Conservation (phyloP, 2,329 filamentous ascomycete genomes). For the Colletotrichum lindemuthianum region DNA sequence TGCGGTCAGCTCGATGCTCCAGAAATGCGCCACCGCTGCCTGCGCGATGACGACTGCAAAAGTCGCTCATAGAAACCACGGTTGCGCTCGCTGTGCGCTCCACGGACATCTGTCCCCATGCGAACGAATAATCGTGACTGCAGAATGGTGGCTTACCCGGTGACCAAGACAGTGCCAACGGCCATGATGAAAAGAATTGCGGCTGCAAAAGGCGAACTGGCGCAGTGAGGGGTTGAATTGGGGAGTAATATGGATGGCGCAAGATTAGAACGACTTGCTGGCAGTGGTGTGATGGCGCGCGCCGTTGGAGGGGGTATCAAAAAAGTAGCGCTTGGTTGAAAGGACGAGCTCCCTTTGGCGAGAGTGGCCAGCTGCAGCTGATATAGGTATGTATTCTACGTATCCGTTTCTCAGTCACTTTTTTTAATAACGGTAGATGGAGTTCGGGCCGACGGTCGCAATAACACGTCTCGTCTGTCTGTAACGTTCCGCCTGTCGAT, state of each 20-base stretch:
- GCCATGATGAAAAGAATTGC: constrained; percentile 66
- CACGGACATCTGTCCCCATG: too few relatives aligned
- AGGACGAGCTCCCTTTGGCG: not conserved
- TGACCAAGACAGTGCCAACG: constrained; percentile 88
- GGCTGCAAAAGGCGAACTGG: constrained; percentile 22
- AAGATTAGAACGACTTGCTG: too few relatives aligned
- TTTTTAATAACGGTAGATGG: not conserved
- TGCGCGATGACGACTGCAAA: constrained; percentile 7
- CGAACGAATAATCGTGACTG: too few relatives aligned
- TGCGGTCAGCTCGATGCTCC: constrained; percentile 20
- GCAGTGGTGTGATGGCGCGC: not conserved
- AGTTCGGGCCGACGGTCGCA: constrained; percentile 29
- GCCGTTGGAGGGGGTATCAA: constrained; percentile 28
- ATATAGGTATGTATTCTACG: constrained; percentile 26
- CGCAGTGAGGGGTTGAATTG: constrained; percentile 20
- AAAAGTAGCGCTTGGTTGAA: constrained; percentile 17
- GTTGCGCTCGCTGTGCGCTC: not conserved
- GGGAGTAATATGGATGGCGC: not conserved
- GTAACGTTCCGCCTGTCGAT: constrained; percentile 26
- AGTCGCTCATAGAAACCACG: constrained; percentile 5
- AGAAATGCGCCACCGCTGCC: constrained; percentile 15
- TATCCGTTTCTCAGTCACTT: not conserved
- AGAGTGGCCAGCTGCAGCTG: constrained; percentile 8
- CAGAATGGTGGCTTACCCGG: constrained; percentile 73
- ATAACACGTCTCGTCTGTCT: constrained; percentile 33